A percentile compares a stretch with the other conserved stretches of the same genome.
Conservation (phyloP, 108 stramenopile species). For the Skeletonema menzelii region DNA sequence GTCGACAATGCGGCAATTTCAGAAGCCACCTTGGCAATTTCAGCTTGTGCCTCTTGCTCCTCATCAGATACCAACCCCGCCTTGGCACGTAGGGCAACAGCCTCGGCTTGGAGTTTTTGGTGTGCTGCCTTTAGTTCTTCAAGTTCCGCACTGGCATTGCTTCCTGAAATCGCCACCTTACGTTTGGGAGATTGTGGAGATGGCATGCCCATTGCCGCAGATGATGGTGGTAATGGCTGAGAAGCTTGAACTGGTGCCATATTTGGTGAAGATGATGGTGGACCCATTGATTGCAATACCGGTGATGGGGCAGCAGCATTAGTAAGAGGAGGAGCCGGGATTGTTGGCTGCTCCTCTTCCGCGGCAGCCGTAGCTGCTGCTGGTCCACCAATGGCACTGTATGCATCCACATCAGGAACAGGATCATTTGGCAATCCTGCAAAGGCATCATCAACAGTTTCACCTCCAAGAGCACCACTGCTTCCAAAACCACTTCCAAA, state of each 20-base stretch:
- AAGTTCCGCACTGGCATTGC: conserved; percentile 54
- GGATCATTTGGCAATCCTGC: conserved; percentile 60
- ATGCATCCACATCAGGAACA: conserved; percentile 27
- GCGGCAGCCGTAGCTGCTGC: neutral
- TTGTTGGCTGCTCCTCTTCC: neutral
- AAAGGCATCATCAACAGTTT: conserved; percentile 82
- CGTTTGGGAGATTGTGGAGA: conserved; percentile 6
- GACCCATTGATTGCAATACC: neutral
- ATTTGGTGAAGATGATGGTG: conserved; percentile 15
- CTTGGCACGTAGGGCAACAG: conserved; percentile 79
- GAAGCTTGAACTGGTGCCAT: conserved; percentile 10
- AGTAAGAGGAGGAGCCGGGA: conserved; percentile 14
- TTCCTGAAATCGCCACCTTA: neutral
- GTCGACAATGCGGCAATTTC: conserved; percentile 64
- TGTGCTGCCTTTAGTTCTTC: conserved; percentile 57
- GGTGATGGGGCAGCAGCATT: conserved; percentile 8
- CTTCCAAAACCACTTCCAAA: conserved; percentile 8
- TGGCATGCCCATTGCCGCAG: neutral
- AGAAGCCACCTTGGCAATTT: conserved; percentile 55
- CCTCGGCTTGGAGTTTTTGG: conserved; percentile 85
- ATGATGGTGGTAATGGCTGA: conserved; percentile 1
- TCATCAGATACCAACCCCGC: conserved; percentile 73
- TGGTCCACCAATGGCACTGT: conserved; percentile 13
- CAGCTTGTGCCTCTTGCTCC: conserved; percentile 69
- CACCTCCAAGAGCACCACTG: conserved; percentile 37